phyloP scores from a whole-genome alignment of 2,329 filamentous ascomycete species.

The Zasmidium angulare region DNA sequence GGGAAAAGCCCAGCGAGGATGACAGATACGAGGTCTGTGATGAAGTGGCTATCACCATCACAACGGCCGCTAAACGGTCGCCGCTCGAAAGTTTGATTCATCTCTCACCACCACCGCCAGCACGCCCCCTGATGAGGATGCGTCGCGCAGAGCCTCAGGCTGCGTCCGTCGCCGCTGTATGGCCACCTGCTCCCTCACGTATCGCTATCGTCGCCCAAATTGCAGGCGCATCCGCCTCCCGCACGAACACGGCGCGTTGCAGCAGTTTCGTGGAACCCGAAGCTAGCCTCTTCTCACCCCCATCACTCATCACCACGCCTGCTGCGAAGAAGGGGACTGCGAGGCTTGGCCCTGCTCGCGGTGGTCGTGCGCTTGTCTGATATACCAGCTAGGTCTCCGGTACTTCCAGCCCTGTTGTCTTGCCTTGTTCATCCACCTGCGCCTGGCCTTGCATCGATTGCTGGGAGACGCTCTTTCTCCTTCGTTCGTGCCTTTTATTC shows the following conservation, averaged over 20 bases:
- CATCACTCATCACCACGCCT: too few species aligned
- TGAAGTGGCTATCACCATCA: background rate
- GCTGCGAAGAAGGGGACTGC: too few species aligned
- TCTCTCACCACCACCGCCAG: background rate
- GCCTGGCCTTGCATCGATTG: background rate
- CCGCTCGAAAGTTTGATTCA: background rate
- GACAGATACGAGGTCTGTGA: background rate
- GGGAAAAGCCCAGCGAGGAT: background rate
- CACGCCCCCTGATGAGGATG: background rate
- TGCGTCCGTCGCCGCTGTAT: background rate
- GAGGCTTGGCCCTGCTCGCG: too few species aligned
- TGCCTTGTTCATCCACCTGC: background rate
- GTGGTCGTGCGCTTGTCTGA: too few species aligned
- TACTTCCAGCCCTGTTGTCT: conserved; percentile 1
- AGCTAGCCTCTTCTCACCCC: background rate
- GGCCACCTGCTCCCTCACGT: too few species aligned
- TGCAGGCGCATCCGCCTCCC: background rate
- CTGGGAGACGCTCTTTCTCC: background rate
- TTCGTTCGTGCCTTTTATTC: background rate
- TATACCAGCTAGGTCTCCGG: background rate
- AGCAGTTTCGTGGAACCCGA: background rate
- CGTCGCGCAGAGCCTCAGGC: background rate
- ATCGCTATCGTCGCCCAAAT: background rate
- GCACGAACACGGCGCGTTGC: background rate
- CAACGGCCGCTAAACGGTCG: background rate